Conservation (phyloP, 164 flowering plant genomes). For the Chloranthus sessilifolius region DNA sequence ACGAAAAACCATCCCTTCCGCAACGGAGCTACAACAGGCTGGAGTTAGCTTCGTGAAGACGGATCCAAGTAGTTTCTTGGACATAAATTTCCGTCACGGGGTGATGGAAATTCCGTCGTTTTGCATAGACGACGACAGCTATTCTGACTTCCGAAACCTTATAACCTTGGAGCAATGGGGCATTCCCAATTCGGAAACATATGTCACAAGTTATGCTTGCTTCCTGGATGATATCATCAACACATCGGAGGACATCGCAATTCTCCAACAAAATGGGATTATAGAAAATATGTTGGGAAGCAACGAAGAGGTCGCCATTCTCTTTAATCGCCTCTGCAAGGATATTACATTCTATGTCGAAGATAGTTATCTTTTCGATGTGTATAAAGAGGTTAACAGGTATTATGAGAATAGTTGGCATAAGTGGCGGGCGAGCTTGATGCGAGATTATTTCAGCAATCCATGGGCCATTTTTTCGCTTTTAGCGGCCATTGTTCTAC, state of each 20-base stretch:
- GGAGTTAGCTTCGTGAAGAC: background rate
- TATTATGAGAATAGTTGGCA: conserved; percentile 8
- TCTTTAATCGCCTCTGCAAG: conserved; percentile 20
- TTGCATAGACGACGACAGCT: conserved; percentile 22
- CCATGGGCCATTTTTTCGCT: conserved; percentile 9
- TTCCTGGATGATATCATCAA: conserved; percentile 25
- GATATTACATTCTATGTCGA: conserved; percentile 15
- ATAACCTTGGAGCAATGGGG: conserved; percentile 32
- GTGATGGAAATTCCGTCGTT: conserved; percentile 21
- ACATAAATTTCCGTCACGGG: conserved; percentile 15
- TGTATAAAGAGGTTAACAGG: conserved; percentile 11
- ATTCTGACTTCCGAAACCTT: conserved; percentile 20
- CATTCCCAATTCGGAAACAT: conserved; percentile 5
- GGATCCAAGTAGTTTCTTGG: conserved; percentile 9
- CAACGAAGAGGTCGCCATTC: conserved; percentile 19
- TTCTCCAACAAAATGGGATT: conserved; percentile 21
- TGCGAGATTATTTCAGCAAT: conserved; percentile 6
- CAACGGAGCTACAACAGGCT: background rate
- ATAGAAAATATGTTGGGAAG: conserved; percentile 24
- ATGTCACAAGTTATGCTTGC: conserved; percentile 22
- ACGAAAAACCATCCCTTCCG: background rate
- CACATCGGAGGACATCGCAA: conserved; percentile 18
- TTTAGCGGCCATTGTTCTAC: conserved; percentile 4
- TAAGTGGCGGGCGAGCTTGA: background rate
- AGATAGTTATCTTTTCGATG: conserved; percentile 14